Evolutionary conservation across 148 eudicot species (phyloP).

Genomic region (Nyssa sinensis): DNA sequence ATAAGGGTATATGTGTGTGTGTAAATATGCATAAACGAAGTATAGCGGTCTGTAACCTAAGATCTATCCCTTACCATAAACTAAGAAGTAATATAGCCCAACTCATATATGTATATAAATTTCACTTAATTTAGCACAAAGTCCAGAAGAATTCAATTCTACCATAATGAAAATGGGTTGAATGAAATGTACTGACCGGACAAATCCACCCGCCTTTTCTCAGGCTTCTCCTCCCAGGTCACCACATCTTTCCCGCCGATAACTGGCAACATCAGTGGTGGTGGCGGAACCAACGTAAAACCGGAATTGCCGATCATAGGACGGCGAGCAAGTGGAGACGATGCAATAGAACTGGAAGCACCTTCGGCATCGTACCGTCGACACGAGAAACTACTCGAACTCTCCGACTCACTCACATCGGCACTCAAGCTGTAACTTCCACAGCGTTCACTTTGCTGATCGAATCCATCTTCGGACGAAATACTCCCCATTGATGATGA

Average conservation of each 20-base stretch:
- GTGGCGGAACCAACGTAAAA: conserved; percentile 35
- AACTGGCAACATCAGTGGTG: conserved; percentile 26
- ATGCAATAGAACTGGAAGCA: conserved; percentile 37
- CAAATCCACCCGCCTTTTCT: conserved; percentile 38
- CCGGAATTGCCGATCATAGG: conserved; percentile 16
- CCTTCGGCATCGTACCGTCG: conserved; percentile 32
- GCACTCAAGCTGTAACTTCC: conserved; percentile 66
- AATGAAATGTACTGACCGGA: conserved; percentile 41
- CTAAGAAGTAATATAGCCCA: neutral
- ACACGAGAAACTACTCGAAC: conserved; percentile 41
- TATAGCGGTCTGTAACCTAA: neutral
- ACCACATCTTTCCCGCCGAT: conserved; percentile 66
- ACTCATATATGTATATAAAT: too few relatives aligned
- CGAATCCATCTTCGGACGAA: conserved; percentile 54
- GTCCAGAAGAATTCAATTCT: neutral
- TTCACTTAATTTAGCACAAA: neutral
- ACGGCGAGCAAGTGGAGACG: conserved; percentile 31
- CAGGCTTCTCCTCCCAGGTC: conserved; percentile 45
- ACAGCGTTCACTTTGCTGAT: conserved; percentile 36
- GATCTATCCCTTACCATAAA: neutral
- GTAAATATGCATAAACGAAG: neutral
- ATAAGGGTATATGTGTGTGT: neutral
- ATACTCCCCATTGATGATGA: conserved; percentile 31
- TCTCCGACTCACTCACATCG: conserved; percentile 78
- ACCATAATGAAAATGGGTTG: neutral